phyloP scores from a whole-genome alignment of 1,284 basidiomycete genomes.

The Omphalotus olearius region DNA sequence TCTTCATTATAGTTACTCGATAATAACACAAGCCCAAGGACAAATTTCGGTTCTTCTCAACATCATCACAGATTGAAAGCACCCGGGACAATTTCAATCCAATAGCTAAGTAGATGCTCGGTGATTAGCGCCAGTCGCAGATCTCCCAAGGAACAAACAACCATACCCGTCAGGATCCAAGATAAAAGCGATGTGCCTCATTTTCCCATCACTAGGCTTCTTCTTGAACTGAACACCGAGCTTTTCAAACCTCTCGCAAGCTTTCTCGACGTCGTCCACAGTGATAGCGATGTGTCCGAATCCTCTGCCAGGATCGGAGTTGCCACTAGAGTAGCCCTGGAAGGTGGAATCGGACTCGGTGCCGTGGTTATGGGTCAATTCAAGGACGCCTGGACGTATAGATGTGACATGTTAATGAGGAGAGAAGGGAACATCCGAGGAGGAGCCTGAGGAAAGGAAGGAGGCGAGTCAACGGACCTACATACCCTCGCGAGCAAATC shows the following conservation, averaged over 20 bases:
- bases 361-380: constrained; percentile 88
- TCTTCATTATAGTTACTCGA: no score
- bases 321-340: constrained; percentile 79
- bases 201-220: constrained; percentile 79
- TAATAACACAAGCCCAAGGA: no score
- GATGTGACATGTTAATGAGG: constrained; percentile 3
- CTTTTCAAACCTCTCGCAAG: constrained; percentile 82
- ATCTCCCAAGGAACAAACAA: neutral
- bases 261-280: constrained; percentile 80
- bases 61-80: neutral
- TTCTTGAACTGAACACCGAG: constrained; percentile 90
- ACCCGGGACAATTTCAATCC: constrained; percentile 27
- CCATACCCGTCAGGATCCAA: constrained; percentile 81
- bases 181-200: constrained; percentile 86
- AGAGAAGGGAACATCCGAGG: no score
- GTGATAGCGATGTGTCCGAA: constrained; percentile 89
- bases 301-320: constrained; percentile 72
- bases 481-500: constrained; percentile 64
- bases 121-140: neutral
- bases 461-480: neutral
- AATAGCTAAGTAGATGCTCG: constrained; percentile 21
- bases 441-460: no score
- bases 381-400: constrained; percentile 58
- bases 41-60: neutral
- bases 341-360: constrained; percentile 80